Evolutionary conservation across 2,329 filamentous ascomycete genomes (phyloP), one percentile per base, ranked within the genome.

Genomic region (Fusarium nygamai): DNA sequence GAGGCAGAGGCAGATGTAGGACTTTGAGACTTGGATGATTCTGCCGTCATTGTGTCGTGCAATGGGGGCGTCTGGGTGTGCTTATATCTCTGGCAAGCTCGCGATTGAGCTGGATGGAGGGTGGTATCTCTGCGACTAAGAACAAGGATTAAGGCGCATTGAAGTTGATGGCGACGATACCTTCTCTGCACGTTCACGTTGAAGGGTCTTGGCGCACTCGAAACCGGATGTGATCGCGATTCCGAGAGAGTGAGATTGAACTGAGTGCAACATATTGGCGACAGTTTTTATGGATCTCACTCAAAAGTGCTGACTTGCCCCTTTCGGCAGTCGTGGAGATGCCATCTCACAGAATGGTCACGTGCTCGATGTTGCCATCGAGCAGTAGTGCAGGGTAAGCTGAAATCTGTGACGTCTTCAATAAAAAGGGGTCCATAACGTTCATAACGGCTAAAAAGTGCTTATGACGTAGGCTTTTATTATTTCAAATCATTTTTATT

Each of bases 271-370:
- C 39, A 67, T 71, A 16, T 43, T 70, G 6, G 51, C 54, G 31
- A 70, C 56, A 41, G 44, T 29, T 70, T 72, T 72, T 69, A 64
- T 72, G 71, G 71, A 69, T 65, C 58, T 72, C 41, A 33, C 31
- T 7, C 33, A 39, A 61, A 46, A 22, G 39, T 59, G 36, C 44
- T 33, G 33, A 65, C 64, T 60, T 75, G 41, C 72, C 72, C 48
- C 38, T 65, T 73, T 58, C 17, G 57, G 72, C 34, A 22, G 29
- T 41, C 44, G 8, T 43, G 39, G 6, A 44, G 36, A 56, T n/a
- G 44, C 39, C 38, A 51, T 57, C 41, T 48, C 19, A 11, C 1
- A 2, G 6, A 14, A 2, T 5, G 20, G 29, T 70, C 67, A 70
- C 67, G 67, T 70, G 67, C 19, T 3, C 14, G 3, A 29, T 19